phyloP scores from a whole-genome alignment of 352 stramenopile species.

The Globisporangium takayamanum region DNA sequence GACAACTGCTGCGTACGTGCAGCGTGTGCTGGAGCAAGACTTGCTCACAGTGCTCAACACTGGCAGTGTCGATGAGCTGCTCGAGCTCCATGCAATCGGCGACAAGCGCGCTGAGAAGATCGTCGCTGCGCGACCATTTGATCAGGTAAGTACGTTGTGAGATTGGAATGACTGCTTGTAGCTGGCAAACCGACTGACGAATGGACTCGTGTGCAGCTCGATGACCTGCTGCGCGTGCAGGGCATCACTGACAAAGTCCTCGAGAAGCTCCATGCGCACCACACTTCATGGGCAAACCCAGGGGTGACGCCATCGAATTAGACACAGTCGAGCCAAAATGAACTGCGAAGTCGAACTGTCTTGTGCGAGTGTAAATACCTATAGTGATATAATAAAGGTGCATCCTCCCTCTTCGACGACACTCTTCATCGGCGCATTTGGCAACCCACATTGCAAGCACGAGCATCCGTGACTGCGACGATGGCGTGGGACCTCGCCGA shows the following conservation, averaged over 20 bases:
- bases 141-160: slow-evolving; percentile 21
- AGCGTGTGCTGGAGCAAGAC: slow-evolving; percentile 39
- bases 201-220: slow-evolving; percentile 18
- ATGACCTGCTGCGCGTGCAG: slow-evolving; percentile 31
- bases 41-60: slow-evolving; percentile 43
- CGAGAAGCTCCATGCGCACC: slow-evolving; percentile 32
- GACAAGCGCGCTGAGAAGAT: slow-evolving; percentile 44
- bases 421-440: background rate
- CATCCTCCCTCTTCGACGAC: background rate
- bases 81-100: slow-evolving; percentile 41
- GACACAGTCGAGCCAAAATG: background rate
- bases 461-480: background rate
- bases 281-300: slow-evolving; percentile 19
- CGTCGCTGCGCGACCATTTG: slow-evolving; percentile 31
- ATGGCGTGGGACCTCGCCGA: slow-evolving; percentile 25
- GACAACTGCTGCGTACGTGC: slow-evolving; percentile 27
- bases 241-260: slow-evolving; percentile 43
- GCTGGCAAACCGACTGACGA: background rate
- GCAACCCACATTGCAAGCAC: background rate
- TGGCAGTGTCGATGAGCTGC: slow-evolving; percentile 34
- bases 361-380: too few relatives aligned
- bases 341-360: background rate
- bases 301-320: background rate
- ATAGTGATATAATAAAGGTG: background rate
- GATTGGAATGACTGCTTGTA: background rate